phyloP scores from a whole-genome alignment of 768 basidiomycete genomes.

The Hypsizygus marmoreus region DNA sequence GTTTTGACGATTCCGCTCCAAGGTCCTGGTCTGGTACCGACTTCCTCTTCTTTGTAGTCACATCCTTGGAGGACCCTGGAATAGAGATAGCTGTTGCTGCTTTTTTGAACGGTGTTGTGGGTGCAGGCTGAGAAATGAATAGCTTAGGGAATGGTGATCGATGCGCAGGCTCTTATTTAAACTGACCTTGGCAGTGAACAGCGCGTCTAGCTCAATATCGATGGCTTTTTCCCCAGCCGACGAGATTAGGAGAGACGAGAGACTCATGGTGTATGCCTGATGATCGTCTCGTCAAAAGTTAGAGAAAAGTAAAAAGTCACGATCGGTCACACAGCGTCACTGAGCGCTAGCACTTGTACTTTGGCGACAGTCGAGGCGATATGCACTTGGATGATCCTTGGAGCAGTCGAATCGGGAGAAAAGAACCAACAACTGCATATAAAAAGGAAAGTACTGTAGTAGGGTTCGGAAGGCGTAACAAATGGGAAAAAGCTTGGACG shows the following conservation, averaged over 20 bases:
- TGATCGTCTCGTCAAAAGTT: background rate
- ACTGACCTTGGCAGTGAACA: conserved; percentile 60
- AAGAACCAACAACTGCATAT: too few species aligned
- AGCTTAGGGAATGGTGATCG: conserved; percentile 3
- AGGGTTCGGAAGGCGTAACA: too few species aligned
- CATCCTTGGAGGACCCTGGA: conserved; percentile 24
- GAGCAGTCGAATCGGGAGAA: too few species aligned
- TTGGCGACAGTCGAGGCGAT: too few species aligned
- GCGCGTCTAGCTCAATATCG: conserved; percentile 62
- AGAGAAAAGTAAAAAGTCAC: conserved; percentile 8
- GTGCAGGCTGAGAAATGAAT: conserved; percentile 16
- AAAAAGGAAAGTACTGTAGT: too few species aligned
- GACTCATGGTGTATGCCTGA: conserved; percentile 43
- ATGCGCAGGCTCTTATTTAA: background rate
- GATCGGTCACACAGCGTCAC: conserved; percentile 4
- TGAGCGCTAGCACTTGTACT: too few species aligned
- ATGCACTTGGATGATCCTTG: too few species aligned
- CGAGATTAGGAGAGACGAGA: conserved; percentile 54
- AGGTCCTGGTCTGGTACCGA: conserved; percentile 20
- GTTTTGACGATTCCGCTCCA: conserved; percentile 20
- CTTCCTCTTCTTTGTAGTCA: conserved; percentile 37
- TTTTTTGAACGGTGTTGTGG: conserved; percentile 14
- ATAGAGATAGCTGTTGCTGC: conserved; percentile 14
- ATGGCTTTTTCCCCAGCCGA: conserved; percentile 38
- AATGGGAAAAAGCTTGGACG: conserved; percentile 11